A percentile compares a stretch with the other conserved stretches of the same genome.
These are phyloP conservation scores for Arabidopsis lyrata DNA, from an alignment of 441 rosid genomes.

Conservation along the genomic window DNA sequence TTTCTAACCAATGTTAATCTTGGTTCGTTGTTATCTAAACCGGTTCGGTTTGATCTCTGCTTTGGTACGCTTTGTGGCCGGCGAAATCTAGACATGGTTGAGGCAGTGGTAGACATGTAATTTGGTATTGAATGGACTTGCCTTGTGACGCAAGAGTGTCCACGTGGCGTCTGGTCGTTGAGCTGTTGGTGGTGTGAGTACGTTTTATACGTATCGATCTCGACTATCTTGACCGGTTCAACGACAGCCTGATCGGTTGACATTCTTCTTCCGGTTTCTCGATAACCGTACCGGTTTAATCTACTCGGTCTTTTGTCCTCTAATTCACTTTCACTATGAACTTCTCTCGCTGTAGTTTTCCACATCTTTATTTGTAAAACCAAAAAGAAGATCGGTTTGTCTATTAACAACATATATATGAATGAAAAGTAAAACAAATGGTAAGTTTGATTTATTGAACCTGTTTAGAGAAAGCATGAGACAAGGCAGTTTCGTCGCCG, in stretches of 20 bases:
- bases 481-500: constrained; percentile 43
- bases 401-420: neutral
- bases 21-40: constrained; percentile 42
- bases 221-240: constrained; percentile 58
- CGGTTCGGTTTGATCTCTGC: constrained; percentile 42
- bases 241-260: constrained; percentile 47
- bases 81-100: constrained; percentile 50
- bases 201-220: constrained; percentile 51
- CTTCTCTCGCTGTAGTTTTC: constrained; percentile 48
- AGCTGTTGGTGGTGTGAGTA: constrained; percentile 32
- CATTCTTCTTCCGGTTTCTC: constrained; percentile 48
- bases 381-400: constrained; percentile 2
- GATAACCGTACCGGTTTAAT: constrained; percentile 44
- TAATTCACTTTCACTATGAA: constrained; percentile 60
- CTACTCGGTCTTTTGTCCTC: constrained; percentile 48
- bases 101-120: constrained; percentile 66
- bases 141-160: constrained; percentile 7
- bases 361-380: constrained; percentile 48
- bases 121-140: constrained; percentile 44
- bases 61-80: constrained; percentile 61
- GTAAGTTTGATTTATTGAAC: constrained; percentile 26
- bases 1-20: constrained; percentile 41
- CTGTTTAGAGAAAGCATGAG: constrained; percentile 54
- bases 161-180: constrained; percentile 35
- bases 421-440: neutral